Conservation (phyloP, 2,329 filamentous ascomycete genomes). For the Didymellaceae sp. region DNA sequence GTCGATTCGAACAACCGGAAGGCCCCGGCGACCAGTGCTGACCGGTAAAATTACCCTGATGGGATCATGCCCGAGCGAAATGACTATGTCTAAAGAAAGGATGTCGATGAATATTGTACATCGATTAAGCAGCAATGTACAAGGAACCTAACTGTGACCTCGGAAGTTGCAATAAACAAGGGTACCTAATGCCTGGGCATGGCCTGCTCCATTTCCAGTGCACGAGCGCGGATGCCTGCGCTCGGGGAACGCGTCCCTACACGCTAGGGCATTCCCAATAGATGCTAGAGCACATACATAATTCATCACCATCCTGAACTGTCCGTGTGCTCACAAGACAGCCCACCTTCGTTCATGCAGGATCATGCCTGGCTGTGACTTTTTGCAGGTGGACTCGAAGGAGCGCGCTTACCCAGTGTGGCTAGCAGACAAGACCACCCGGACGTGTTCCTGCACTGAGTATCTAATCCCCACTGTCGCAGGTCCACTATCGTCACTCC, state of each 20-base stretch:
- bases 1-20: conserved; percentile 8
- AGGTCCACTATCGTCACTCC: conserved; percentile 8
- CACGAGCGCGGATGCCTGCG: conserved; percentile 9
- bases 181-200: neutral
- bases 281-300: conserved; percentile 7
- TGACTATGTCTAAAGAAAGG: conserved; percentile 10
- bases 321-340: conserved; percentile 8
- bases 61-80: conserved; percentile 4
- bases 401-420: neutral
- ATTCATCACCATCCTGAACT: neutral
- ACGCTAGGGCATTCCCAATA: conserved; percentile 1
- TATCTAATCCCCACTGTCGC: conserved; percentile 15
- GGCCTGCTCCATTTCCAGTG: conserved; percentile 1
- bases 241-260: conserved; percentile 8
- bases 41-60: conserved; percentile 11
- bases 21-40: conserved; percentile 7
- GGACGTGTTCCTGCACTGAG: conserved; percentile 18
- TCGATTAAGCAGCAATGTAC: conserved; percentile 2
- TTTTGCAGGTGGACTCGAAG: neutral
- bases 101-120: conserved; percentile 2
- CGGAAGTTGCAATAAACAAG: conserved; percentile 11
- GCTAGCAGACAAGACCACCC: neutral
- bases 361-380: conserved; percentile 7
- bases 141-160: conserved; percentile 3
- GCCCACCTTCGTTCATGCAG: conserved; percentile 6